phyloP scores from a whole-genome alignment of 1,284 basidiomycete species.

The Psilocybe mexicana region DNA sequence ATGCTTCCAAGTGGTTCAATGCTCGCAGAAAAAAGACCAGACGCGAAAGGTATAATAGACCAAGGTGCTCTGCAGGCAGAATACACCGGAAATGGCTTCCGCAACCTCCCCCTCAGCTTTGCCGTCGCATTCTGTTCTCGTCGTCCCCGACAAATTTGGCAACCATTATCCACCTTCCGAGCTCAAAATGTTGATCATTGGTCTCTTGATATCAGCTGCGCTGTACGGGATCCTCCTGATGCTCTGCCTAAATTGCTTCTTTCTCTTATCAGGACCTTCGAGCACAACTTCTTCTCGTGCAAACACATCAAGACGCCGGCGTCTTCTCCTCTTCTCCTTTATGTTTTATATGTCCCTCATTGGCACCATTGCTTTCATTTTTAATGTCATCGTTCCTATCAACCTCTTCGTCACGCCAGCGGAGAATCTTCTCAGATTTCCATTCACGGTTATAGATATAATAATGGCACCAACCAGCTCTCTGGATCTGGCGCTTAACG shows the following conservation, averaged over 20 bases:
- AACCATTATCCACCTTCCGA: background rate
- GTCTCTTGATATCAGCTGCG: background rate
- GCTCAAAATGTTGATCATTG: background rate
- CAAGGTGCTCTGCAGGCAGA: background rate
- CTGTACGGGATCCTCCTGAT: background rate
- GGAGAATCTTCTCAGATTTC: background rate
- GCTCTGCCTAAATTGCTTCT: background rate
- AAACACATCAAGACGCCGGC: background rate
- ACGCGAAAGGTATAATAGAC: background rate
- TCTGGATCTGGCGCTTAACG: background rate
- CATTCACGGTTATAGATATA: background rate
- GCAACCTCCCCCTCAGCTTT: background rate
- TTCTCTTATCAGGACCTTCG: background rate
- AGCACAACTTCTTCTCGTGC: too few relatives aligned
- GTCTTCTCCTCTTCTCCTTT: background rate
- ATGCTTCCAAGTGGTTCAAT: background rate
- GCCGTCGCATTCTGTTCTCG: background rate
- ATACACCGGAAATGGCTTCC: background rate
- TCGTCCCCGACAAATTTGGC: background rate
- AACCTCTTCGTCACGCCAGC: background rate
- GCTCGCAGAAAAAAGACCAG: background rate
- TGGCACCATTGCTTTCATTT: background rate
- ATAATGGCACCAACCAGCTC: background rate
- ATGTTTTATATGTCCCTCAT: background rate
- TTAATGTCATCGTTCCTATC: background rate